These are phyloP conservation scores for Ligustrum vulgare DNA, from an alignment of 257 asterid species.

Conservation along the genomic window DNA sequence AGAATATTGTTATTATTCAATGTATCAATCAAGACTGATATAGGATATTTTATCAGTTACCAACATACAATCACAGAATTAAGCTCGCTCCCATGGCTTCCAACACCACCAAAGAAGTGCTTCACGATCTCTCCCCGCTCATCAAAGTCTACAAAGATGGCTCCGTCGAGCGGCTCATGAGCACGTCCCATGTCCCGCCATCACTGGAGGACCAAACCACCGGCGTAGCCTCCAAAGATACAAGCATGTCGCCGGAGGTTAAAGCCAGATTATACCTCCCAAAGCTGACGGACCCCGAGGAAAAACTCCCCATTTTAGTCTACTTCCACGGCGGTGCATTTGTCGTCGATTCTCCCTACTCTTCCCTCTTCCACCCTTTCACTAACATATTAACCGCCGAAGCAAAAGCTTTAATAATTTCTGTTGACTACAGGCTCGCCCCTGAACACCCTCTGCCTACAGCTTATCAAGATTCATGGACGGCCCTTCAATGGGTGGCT, in stretches of 20 bases:
- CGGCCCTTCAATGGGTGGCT: slow-evolving; percentile 39
- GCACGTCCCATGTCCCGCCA: slow-evolving; percentile 24
- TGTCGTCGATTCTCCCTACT: slow-evolving; percentile 31
- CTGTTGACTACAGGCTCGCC: slow-evolving; percentile 45
- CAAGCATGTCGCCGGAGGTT: slow-evolving; percentile 23
- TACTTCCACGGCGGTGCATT: slow-evolving; percentile 48
- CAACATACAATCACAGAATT: no score
- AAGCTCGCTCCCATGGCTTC: slow-evolving; percentile 5
- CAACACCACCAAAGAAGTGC: slow-evolving; percentile 1
- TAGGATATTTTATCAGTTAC: no score
- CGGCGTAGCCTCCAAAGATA: slow-evolving; percentile 41
- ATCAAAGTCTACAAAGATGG: slow-evolving; percentile 36
- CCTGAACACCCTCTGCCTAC: slow-evolving; percentile 55
- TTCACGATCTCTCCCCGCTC: slow-evolving; percentile 24
- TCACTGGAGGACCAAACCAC: slow-evolving; percentile 34
- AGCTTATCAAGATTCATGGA: slow-evolving; percentile 48
- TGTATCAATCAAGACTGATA: no score
- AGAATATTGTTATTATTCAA: no score
- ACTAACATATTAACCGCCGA: slow-evolving; percentile 20
- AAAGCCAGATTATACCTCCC: slow-evolving; percentile 47
- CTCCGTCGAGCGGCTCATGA: slow-evolving; percentile 16
- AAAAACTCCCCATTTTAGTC: slow-evolving; percentile 35
- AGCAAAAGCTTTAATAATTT: slow-evolving; percentile 25
- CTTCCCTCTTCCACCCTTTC: slow-evolving; percentile 5
- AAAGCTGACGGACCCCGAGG: not conserved